Percentiles rank a stretch among this genome's conserved stretches.
These are phyloP conservation scores for Fusarium haematococcum DNA, from an alignment of 2,329 filamentous ascomycete species.

Conservation along the genomic window DNA sequence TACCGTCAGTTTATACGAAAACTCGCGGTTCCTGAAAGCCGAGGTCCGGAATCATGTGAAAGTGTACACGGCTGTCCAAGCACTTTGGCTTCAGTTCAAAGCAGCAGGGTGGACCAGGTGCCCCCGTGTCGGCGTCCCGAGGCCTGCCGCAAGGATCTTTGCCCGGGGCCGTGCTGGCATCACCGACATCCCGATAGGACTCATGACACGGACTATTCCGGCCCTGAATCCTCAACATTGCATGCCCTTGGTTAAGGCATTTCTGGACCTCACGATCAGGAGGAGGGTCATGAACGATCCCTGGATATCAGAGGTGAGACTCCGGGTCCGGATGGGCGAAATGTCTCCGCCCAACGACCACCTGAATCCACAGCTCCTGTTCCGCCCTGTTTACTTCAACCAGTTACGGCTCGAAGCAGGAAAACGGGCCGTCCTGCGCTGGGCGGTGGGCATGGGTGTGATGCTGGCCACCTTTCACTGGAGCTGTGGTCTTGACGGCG, in stretches of 20 bases:
- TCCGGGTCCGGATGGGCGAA: conserved; percentile 21
- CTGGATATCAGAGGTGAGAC: conserved; percentile 3
- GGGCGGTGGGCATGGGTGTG: conserved; percentile 32
- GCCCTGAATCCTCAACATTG: conserved; percentile 6
- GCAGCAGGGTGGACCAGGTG: background rate
- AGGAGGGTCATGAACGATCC: background rate
- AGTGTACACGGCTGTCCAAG: background rate
- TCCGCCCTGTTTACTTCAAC: conserved; percentile 38
- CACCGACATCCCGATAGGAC: background rate
- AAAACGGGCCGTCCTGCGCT: background rate
- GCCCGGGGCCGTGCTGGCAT: background rate
- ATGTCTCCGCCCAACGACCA: background rate
- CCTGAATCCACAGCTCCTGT: background rate
- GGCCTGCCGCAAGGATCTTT: background rate
- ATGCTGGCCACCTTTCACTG: conserved; percentile 43
- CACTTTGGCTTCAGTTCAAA: background rate
- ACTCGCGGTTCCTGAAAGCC: background rate
- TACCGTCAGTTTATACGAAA: conserved; percentile 8
- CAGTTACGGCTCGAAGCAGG: conserved; percentile 26
- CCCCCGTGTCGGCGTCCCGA: background rate
- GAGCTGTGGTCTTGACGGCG: conserved; percentile 36
- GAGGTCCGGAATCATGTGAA: conserved; percentile 5
- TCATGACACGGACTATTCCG: conserved; percentile 7
- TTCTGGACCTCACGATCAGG: background rate
- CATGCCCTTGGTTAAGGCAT: background rate